phyloP scores from a whole-genome alignment of 805 yeast genomes.

The Pichia paraexigua region DNA sequence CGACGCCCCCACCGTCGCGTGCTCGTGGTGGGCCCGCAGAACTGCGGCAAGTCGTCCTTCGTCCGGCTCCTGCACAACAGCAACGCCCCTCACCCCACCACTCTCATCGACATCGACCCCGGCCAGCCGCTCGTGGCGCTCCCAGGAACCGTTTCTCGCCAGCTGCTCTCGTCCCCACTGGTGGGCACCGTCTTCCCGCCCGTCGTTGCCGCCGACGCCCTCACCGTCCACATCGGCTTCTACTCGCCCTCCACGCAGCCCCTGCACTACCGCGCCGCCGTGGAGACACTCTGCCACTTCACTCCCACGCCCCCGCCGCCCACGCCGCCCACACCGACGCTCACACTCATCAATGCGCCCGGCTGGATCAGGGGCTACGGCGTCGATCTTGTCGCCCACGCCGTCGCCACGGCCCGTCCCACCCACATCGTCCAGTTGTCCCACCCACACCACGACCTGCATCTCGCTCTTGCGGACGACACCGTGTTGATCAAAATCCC shows the following conservation, averaged over 20 bases:
- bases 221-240: background rate
- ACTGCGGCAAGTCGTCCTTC: background rate
- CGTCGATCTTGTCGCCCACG: background rate
- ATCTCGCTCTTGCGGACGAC: background rate
- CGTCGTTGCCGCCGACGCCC: too few relatives aligned
- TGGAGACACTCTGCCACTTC: background rate
- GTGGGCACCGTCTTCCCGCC: background rate
- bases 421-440: background rate
- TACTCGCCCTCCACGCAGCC: background rate
- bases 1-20: background rate
- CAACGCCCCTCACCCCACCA: background rate
- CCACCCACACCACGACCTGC: background rate
- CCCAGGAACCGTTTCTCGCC: background rate
- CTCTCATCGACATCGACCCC: background rate
- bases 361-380: background rate
- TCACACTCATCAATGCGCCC: background rate
- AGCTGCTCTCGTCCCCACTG: background rate
- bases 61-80: background rate
- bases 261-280: background rate
- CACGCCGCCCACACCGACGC: background rate
- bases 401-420: background rate
- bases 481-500: background rate
- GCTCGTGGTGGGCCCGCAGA: background rate
- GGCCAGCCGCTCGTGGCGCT: background rate
- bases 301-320: background rate